Conservation (phyloP, 345 rosid species). For the Acer campestre region DNA sequence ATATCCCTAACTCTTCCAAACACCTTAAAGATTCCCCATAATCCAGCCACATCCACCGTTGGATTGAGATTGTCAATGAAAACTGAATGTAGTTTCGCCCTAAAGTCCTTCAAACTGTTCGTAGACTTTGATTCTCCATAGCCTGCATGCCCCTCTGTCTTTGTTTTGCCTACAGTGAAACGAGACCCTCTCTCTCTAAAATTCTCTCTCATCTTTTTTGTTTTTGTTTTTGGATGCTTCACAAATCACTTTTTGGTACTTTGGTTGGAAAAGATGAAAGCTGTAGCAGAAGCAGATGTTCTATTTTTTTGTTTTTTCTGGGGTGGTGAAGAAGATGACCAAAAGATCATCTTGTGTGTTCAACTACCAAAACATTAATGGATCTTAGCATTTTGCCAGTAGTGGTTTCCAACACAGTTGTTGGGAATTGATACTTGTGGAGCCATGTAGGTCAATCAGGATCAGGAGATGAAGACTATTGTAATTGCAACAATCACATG, state of each 20-base stretch:
- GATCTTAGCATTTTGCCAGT: not conserved
- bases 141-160: too few relatives aligned
- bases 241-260: slow-evolving; percentile 1
- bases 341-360: not conserved
- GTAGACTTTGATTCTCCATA: too few relatives aligned
- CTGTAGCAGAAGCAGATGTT: not conserved
- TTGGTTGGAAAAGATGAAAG: not conserved
- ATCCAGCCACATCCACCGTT: too few relatives aligned
- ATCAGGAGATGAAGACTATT: slow-evolving; percentile 6
- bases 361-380: not conserved
- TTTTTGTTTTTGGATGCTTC: too few relatives aligned
- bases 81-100: too few relatives aligned
- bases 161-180: too few relatives aligned
- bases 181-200: too few relatives aligned
- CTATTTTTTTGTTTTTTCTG: not conserved
- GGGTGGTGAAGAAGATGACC: slow-evolving; percentile 9
- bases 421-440: not conserved
- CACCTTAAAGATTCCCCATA: too few relatives aligned
- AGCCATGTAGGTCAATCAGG: not conserved
- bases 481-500: not conserved
- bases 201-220: too few relatives aligned
- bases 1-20: too few relatives aligned
- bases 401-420: not conserved
- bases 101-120: too few relatives aligned
- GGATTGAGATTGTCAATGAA: too few relatives aligned